These are phyloP conservation scores for Leishmania turanica DNA, from an alignment of 208 protist species.

Conservation along the genomic window DNA sequence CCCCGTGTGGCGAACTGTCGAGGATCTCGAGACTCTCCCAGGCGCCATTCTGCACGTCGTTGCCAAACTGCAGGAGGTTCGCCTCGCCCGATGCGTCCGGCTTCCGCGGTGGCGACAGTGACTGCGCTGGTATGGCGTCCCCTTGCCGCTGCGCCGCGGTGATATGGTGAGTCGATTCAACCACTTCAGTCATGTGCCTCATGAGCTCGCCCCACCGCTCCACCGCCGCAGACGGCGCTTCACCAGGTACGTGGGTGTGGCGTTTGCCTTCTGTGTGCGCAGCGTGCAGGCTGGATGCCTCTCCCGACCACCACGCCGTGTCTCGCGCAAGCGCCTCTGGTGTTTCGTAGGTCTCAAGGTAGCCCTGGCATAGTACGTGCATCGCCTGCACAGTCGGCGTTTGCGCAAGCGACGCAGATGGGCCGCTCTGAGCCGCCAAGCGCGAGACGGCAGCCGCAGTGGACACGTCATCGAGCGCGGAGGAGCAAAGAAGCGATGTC, in stretches of 20 bases:
- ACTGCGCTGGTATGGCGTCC: neutral
- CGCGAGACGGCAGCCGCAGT: constrained; percentile 7
- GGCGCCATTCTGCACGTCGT: constrained; percentile 1
- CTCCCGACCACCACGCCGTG: constrained; percentile 26
- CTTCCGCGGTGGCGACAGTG: neutral
- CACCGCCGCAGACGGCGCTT: neutral
- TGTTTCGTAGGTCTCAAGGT: constrained; percentile 17
- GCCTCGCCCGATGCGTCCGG: neutral
- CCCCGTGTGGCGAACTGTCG: neutral
- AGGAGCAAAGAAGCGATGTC: neutral
- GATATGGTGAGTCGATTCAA: constrained; percentile 22
- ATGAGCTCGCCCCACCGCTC: constrained; percentile 13
- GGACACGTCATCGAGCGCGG: neutral
- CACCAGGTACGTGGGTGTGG: neutral
- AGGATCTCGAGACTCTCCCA: constrained; percentile 27
- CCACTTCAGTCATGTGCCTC: constrained; percentile 5
- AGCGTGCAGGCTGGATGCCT: constrained; percentile 12
- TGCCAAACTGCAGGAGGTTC: constrained; percentile 36
- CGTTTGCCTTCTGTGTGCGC: neutral
- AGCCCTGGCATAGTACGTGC: constrained; percentile 17
- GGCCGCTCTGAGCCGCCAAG: neutral
- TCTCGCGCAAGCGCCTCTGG: constrained; percentile 20
- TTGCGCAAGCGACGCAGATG: neutral
- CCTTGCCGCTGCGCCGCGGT: neutral
- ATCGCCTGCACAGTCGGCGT: constrained; percentile 20